Conservation (phyloP, 1,139 yeast species). For the Candida albicans region DNA sequence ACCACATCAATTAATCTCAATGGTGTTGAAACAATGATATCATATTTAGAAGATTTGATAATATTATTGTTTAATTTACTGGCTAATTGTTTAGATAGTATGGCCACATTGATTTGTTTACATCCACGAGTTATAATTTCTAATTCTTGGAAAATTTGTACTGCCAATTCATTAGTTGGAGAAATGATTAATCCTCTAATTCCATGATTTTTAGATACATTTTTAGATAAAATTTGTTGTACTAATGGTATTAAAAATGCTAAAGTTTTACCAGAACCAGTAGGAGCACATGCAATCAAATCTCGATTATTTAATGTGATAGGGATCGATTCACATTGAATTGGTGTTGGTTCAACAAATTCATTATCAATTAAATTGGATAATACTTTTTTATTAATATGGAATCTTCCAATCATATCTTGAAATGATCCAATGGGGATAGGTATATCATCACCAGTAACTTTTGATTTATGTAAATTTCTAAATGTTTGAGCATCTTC, state of each 20-base stretch:
- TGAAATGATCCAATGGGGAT: conserved; percentile 87
- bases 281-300: conserved; percentile 86
- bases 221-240: conserved; percentile 37
- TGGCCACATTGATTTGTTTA: conserved; percentile 59
- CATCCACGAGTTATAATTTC: conserved; percentile 55
- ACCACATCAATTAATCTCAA: conserved; percentile 79
- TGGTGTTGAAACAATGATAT: conserved; percentile 85
- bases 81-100: conserved; percentile 75
- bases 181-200: conserved; percentile 79
- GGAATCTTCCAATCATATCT: conserved; percentile 68
- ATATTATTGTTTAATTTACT: conserved; percentile 63
- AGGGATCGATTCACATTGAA: conserved; percentile 87
- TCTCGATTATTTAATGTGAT: conserved; percentile 64
- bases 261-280: conserved; percentile 90
- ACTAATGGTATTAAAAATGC: conserved; percentile 85
- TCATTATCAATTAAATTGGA: conserved; percentile 66
- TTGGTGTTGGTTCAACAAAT: conserved; percentile 85
- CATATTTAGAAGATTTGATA: conserved; percentile 63
- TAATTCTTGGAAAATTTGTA: conserved; percentile 77
- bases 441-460: conserved; percentile 78
- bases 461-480: conserved; percentile 56
- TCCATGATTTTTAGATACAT: conserved; percentile 38
- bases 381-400: conserved; percentile 61
- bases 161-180: conserved; percentile 84
- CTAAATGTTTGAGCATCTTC: conserved; percentile 62